Base-by-base conservation (phyloP, 2,329 filamentous ascomycete species). In the Alternaria triticina region DNA sequence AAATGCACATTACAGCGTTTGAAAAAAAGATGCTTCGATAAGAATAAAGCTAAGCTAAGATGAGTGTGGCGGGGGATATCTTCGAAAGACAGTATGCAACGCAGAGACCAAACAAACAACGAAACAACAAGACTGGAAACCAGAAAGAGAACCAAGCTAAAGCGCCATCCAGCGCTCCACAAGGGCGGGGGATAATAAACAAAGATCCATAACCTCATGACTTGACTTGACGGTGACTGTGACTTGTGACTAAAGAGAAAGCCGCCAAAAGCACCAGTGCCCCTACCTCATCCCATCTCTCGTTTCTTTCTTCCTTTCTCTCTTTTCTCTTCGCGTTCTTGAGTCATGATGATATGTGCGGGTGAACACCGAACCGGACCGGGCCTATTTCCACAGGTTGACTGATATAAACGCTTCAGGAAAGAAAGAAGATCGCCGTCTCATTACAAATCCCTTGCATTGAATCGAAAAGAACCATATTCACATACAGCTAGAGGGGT, bases 41-140 rank as follows among this genome's bases (percentile, higher is more conserved):
- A 10, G 12, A 54, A 61, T 44, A 51, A 54, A 22, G 57, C 54
- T 51, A 54, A 61, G 50, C 57, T 62, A 59, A 62, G 56, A 58
- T 61, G 44, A 40, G 20, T 40, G 28, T 33, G 54, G 59, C 52
- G 23, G 43, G 60, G 60, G 61, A 67, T 67, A 61, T 64, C 64
- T 65, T 62, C 36, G 25, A 58, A 56, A 57, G 50, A 52, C 28
- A 54, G 55, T 59, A 55, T 59, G 57, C 57, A 61, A 57, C 30
- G 40, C 46, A 40, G n/a, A 28, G 17, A 28, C 45, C 23, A 47
- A 44, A 15, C 20, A 54, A 44, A 17, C 56, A 46, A 23, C 15
- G 11, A 23, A 23, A 46, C 20, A 28, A 51, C 33, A 30, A 15
- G 20, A 44, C 17, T 40, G 20, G 43, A 28, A 44, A 58, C 25